These are phyloP conservation scores for Canna indica DNA, from an alignment of 176 grass and related monocot species.

Conservation along the genomic window DNA sequence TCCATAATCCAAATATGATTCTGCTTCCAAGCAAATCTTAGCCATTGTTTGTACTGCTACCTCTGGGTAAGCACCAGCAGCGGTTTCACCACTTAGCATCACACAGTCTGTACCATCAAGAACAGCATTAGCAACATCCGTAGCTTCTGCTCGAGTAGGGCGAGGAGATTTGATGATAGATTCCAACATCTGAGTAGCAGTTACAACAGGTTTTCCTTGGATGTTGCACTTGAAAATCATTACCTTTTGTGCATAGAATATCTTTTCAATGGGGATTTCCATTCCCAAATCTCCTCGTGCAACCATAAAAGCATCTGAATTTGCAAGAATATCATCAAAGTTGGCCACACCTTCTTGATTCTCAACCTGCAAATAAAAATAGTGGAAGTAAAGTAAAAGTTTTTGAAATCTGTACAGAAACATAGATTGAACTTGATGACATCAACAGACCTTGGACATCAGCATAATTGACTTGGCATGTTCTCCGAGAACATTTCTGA, in stretches of 20 bases:
- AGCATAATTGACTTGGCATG: conserved; percentile 14
- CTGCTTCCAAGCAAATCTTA: conserved; percentile 13
- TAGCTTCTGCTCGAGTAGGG: conserved; percentile 18
- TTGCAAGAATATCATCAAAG: conserved; percentile 6
- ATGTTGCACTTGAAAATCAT: conserved; percentile 16
- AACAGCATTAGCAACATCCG: conserved; percentile 20
- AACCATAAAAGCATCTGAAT: conserved; percentile 17
- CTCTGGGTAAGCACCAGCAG: conserved; percentile 15
- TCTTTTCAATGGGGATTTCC: conserved; percentile 15
- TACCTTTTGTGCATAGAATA: conserved; percentile 10
- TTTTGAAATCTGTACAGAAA: background rate
- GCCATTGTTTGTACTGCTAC: conserved; percentile 13
- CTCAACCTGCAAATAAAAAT: conserved; percentile 1
- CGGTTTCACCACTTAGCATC: conserved; percentile 17
- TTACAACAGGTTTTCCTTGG: conserved; percentile 17
- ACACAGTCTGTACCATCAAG: conserved; percentile 18
- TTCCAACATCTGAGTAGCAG: conserved; percentile 19
- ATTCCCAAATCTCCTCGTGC: conserved; percentile 22
- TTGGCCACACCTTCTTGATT: conserved; percentile 19
- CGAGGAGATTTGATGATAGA: conserved; percentile 21
- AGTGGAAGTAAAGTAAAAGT: background rate
- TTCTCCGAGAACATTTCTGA: conserved; percentile 5
- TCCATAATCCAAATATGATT: background rate
- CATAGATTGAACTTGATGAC: background rate
- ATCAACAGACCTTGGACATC: conserved; percentile 16